A percentile compares a stretch with the other conserved stretches of the same genome.
These are phyloP conservation scores for Camptophora hylomeconis DNA, from an alignment of 2,329 filamentous ascomycete genomes.

Conservation along the genomic window DNA sequence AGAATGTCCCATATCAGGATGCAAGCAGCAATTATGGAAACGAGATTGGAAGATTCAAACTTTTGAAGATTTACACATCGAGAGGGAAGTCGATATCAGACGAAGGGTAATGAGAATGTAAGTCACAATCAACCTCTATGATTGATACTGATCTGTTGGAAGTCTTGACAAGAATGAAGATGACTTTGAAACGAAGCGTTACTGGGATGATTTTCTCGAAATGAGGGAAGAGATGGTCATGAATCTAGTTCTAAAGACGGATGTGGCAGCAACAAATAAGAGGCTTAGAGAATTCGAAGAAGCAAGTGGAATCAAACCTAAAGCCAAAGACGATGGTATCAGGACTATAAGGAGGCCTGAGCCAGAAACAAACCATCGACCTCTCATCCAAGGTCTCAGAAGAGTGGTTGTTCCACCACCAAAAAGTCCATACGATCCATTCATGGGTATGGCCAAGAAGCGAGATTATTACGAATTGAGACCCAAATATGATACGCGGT, in stretches of 20 bases:
- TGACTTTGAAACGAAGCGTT: slow-evolving; percentile 73
- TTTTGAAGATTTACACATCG: slow-evolving; percentile 75
- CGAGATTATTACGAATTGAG: slow-evolving; percentile 59
- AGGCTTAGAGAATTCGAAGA: slow-evolving; percentile 58
- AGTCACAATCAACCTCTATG: too few species aligned
- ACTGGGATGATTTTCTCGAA: slow-evolving; percentile 91
- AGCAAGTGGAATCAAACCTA: slow-evolving; percentile 51
- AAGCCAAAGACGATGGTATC: slow-evolving; percentile 56
- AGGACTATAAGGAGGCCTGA: slow-evolving; percentile 40
- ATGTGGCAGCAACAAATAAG: slow-evolving; percentile 50
- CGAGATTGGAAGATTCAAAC: slow-evolving; percentile 70
- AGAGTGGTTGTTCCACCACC: slow-evolving; percentile 46
- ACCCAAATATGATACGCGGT: slow-evolving; percentile 60
- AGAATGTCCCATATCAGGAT: slow-evolving; percentile 82
- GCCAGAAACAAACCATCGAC: slow-evolving; percentile 9
- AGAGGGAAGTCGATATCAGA: slow-evolving; percentile 87
- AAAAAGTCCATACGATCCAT: slow-evolving; percentile 76
- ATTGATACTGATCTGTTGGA: too few species aligned
- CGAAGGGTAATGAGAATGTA: slow-evolving; percentile 48
- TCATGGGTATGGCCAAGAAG: slow-evolving; percentile 58
- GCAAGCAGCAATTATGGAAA: slow-evolving; percentile 58
- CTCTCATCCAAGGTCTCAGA: slow-evolving; percentile 66
- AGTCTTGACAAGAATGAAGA: slow-evolving; percentile 83
- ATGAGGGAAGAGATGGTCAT: slow-evolving; percentile 82
- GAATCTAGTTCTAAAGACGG: slow-evolving; percentile 63